phyloP scores from a whole-genome alignment of 768 basidiomycete species.

The Rhodosporidiobolus sp. region DNA sequence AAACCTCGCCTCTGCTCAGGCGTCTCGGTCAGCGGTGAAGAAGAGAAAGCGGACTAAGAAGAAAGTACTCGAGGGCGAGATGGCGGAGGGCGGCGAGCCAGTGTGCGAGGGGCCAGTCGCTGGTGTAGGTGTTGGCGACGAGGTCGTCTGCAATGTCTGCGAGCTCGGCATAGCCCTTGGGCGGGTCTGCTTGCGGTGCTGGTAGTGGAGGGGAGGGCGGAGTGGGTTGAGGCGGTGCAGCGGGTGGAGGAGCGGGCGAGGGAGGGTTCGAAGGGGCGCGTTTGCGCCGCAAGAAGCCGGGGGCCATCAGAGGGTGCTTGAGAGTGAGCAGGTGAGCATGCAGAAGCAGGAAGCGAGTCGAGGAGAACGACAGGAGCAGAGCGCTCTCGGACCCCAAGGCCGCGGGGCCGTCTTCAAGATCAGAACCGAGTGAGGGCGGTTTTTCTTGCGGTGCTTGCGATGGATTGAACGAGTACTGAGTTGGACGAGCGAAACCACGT shows the following conservation, averaged over 20 bases:
- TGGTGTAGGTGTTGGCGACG: conserved; percentile 4
- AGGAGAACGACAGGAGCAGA: neutral
- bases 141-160: conserved; percentile 23
- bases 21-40: neutral
- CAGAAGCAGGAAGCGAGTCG: neutral
- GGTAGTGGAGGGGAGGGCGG: neutral
- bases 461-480: too few relatives aligned
- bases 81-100: conserved; percentile 12
- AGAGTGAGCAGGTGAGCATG: neutral
- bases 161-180: conserved; percentile 10
- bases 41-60: too few relatives aligned
- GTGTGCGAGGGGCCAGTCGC: neutral
- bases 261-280: too few relatives aligned
- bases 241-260: neutral
- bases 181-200: neutral
- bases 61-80: conserved; percentile 2
- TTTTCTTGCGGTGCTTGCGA: too few relatives aligned
- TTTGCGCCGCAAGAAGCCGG: neutral
- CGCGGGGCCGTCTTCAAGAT: too few relatives aligned
- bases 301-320: neutral
- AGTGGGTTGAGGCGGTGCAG: neutral
- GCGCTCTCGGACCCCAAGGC: too few relatives aligned
- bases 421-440: too few relatives aligned
- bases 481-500: too few relatives aligned
- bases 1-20: conserved; percentile 8